Base-by-base conservation (phyloP, 345 rosid species). In the Syzygium aqueum region DNA sequence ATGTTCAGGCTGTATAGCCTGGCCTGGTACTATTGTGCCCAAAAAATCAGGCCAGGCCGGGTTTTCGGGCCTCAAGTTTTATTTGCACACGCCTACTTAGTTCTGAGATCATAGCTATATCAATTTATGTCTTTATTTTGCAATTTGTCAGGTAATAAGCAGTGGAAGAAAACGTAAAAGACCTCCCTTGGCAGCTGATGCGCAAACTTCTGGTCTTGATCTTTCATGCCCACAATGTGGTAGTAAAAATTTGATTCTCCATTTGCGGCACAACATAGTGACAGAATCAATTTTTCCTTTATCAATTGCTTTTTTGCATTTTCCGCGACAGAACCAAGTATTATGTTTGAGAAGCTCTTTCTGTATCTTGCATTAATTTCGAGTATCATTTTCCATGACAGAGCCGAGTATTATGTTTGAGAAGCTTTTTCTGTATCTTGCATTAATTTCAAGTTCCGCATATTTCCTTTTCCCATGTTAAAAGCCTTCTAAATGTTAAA, bases 151-250 rank as follows among this genome's bases (percentile, higher is more conserved):
- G 99, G 90, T 96, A 50, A 91, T 96, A 89, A 89, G 92, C 89
- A 89, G 84, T 84, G 94, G 94, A 88, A 93, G 94, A 88, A 94
- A 90, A 89, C 87, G 88, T 85, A 96, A 92, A 90, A 92, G 94
- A 90, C 54, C 90, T 40, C 90, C n/a, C 61, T 84, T 40, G 51
- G 84, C 88, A 22, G 23, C 86, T 65, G 90, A 87, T 87, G 94
- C 89, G 46, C 96, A 92, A 89, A 89, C 88, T 90, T 93, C 91
- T 57, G 88, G 82, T 86, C 88, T 28, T 77, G 92, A 85, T 86
- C 86, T 88, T 86, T 92, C 88, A 86, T 97, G 99, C 89, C 96
- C 92, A 88, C 98, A 97, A 86, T 97, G 99, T 90, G 97, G 98
- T 97, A 94, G 91, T 85, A 57, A 77, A 61, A 67, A 63, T 87